These are phyloP conservation scores for Talaromyces pinophilus DNA, from an alignment of 2,329 filamentous ascomycete genomes.

Conservation along the genomic window DNA sequence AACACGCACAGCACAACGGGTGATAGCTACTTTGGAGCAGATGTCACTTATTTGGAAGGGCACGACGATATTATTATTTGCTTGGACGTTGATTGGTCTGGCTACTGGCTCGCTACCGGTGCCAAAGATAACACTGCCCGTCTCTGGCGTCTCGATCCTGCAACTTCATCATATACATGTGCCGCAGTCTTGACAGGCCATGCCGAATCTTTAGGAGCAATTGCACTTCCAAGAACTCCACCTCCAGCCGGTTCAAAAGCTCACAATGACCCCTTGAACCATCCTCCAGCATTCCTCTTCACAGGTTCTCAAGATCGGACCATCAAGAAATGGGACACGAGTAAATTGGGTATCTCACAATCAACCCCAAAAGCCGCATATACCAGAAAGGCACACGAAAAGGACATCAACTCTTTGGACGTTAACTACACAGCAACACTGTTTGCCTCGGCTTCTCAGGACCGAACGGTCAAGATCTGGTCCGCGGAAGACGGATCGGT, in stretches of 20 bases:
- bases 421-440: conserved; percentile 72
- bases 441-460: conserved; percentile 95
- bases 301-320: conserved; percentile 96
- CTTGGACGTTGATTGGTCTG: conserved; percentile 93
- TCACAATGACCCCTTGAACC: conserved; percentile 69
- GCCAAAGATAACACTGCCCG: conserved; percentile 95
- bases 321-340: conserved; percentile 89
- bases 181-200: conserved; percentile 85
- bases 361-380: conserved; percentile 63
- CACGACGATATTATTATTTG: conserved; percentile 96
- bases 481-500: conserved; percentile 86
- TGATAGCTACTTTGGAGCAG: conserved; percentile 77
- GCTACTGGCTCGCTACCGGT: conserved; percentile 92
- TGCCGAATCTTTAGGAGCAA: conserved; percentile 88
- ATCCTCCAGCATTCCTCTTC: conserved; percentile 81
- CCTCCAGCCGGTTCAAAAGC: conserved; percentile 71
- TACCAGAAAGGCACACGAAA: conserved; percentile 95
- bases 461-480: conserved; percentile 97
- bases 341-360: conserved; percentile 57
- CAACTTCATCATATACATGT: conserved; percentile 73
- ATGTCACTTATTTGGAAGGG: conserved; percentile 80
- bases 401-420: conserved; percentile 96
- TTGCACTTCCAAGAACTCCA: conserved; percentile 72
- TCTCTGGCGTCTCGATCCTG: conserved; percentile 82
- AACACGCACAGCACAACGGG: conserved; percentile 31